Base-by-base conservation (phyloP, 257 asterid species). In the Henckelia pumila region DNA sequence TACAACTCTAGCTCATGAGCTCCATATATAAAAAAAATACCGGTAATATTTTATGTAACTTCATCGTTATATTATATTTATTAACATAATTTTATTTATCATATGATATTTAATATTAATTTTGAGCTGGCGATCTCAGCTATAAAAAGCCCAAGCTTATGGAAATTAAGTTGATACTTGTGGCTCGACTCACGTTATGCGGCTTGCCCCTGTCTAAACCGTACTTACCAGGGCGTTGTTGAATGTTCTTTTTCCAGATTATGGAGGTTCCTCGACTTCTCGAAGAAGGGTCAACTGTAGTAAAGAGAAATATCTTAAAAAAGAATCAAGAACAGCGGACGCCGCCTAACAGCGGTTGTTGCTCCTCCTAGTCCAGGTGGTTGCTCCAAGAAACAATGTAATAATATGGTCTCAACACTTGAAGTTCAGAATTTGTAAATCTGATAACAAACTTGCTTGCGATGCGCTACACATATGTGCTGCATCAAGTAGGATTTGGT, bases 211-310 rank as follows among this genome's bases (percentile, higher is more conserved):
- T 14, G 56, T 29, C n/a, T 32, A 56, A 32, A 32, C n/a, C 14
- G 29, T 26, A 23, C 14, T 53, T 67, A 30, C 11, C 16, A 1
- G 53, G 20, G 20, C 7, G 2, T 47, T 16, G 13, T 5, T 8
- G 17, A 47, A 47, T 47, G 55, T 47, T 47, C 5, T 21, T 57
- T 21, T 16, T 33, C 50, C 95, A 92, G 98, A 86, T 92, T 62
- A 86, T 92, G 98, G 97, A 89, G 84, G 89, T 86, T 78, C 98
- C 98, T 11, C 83, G 94, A 66, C 87, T 88, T 56, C 74, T 88
- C 56, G 97, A 88, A 83, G 97, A 89, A 81, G 96, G 96, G 70
- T 88, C 93, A 33, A 59, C 79, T 4, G 68, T 66, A 2, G 89
- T 85, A 66, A 92, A 88, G 88, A 83, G 95, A 72, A 89, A 82